phyloP scores from a whole-genome alignment of 1,284 basidiomycete genomes.

The Mycosarcoma maydis region DNA sequence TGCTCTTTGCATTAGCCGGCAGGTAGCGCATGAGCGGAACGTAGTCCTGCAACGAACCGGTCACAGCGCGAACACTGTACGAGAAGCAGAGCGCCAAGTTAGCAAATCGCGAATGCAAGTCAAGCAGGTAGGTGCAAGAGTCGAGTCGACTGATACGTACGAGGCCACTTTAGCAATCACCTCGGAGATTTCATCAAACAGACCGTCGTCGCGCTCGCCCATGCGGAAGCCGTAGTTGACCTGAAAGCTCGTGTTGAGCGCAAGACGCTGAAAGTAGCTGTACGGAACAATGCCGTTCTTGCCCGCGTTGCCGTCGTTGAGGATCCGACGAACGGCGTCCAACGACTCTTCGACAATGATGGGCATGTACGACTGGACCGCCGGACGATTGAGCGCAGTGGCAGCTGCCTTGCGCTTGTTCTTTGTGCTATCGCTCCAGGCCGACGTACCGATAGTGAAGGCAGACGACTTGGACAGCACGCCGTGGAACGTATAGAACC shows the following conservation, averaged over 20 bases:
- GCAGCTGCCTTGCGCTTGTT: conserved; percentile 2
- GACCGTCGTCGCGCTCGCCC: background rate
- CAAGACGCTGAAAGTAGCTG: conserved; percentile 1
- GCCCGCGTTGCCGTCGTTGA: background rate
- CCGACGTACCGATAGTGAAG: conserved; percentile 1
- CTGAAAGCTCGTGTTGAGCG: conserved; percentile 1
- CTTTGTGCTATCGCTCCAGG: conserved; percentile 1
- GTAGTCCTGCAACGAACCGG: conserved; percentile 1
- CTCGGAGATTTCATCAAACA: conserved; percentile 1
- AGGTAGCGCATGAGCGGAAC: conserved; percentile 1
- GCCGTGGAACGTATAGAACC: background rate
- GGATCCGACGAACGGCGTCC: conserved; percentile 1
- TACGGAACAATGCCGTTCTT: background rate
- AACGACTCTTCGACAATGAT: background rate
- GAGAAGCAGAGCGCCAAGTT: background rate
- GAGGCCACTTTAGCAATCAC: conserved; percentile 1
- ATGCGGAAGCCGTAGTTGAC: conserved; percentile 3
- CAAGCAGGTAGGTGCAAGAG: too few species aligned
- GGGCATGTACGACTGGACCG: background rate
- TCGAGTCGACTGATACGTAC: background rate
- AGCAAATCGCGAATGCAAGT: too few species aligned
- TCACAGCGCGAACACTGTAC: background rate
- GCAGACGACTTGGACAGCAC: background rate
- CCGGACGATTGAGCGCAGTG: conserved; percentile 1
- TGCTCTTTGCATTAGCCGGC: background rate